These are phyloP conservation scores for Carex parvula DNA, from an alignment of 176 grass and related monocot genomes.

Conservation along the genomic window DNA sequence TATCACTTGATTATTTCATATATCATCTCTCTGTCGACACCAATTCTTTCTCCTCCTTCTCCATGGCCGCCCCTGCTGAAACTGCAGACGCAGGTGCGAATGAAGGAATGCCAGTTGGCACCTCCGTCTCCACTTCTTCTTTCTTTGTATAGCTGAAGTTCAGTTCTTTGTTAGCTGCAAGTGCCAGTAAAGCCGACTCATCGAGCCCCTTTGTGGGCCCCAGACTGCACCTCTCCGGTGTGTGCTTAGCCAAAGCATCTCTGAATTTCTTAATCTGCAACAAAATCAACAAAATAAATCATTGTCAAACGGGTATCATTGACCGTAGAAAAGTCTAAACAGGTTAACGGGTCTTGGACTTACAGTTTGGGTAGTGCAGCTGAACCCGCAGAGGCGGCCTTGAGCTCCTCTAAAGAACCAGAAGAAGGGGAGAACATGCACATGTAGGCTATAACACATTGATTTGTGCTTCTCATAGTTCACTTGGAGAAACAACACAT, in stretches of 20 bases:
- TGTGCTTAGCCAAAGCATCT: constrained; percentile 90
- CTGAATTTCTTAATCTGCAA: constrained; percentile 96
- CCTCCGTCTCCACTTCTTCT: constrained; percentile 26
- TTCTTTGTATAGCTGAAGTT: constrained; percentile 61
- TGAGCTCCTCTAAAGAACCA: constrained; percentile 88
- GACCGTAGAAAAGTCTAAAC: not conserved
- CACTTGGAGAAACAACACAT: constrained; percentile 73
- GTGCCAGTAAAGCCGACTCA: constrained; percentile 60
- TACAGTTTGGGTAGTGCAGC: constrained; percentile 95
- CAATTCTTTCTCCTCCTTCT: constrained; percentile 49
- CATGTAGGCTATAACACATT: constrained; percentile 88
- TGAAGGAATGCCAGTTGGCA: constrained; percentile 17
- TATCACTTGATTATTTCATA: constrained; percentile 14
- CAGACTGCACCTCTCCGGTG: constrained; percentile 71
- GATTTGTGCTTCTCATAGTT: constrained; percentile 93
- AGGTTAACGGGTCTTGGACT: constrained; percentile 13
- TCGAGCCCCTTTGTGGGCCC: constrained; percentile 68
- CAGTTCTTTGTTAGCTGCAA: constrained; percentile 83
- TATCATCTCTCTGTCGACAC: constrained; percentile 57
- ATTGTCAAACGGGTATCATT: not conserved
- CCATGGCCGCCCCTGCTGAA: constrained; percentile 24
- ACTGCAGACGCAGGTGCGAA: constrained; percentile 21
- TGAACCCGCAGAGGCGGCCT: constrained; percentile 84
- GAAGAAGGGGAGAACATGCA: constrained; percentile 96
- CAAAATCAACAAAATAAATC: constrained; percentile 1